Conservation (phyloP, 768 basidiomycete genomes). For the Pisolithus tinctorius region DNA sequence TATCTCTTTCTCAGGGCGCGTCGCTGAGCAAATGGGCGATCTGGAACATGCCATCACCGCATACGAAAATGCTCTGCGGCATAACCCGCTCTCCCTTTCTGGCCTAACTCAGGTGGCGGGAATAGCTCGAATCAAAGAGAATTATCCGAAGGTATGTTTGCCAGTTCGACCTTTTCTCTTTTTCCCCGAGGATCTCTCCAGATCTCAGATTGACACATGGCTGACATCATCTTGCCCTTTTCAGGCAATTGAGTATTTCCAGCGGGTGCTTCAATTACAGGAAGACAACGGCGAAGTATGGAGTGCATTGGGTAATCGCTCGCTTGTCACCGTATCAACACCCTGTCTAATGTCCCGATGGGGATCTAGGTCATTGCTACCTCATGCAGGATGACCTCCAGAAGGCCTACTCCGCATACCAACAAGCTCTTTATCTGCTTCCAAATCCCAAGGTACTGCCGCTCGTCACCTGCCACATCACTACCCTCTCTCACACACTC, state of each 20-base stretch:
- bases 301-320: conserved; percentile 78
- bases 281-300: conserved; percentile 99
- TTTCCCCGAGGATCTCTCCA: conserved; percentile 26
- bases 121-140: conserved; percentile 95
- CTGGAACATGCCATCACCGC: conserved; percentile 87
- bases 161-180: conserved; percentile 21
- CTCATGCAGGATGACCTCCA: conserved; percentile 99
- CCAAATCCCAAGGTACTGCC: conserved; percentile 81
- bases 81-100: conserved; percentile 86
- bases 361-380: conserved; percentile 81
- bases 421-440: conserved; percentile 93
- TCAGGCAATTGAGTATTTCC: conserved; percentile 95
- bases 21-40: conserved; percentile 94
- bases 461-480: conserved; percentile 6
- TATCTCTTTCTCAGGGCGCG: conserved; percentile 57
- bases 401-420: conserved; percentile 97
- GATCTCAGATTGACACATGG: conserved; percentile 27
- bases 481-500: conserved; percentile 6
- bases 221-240: conserved; percentile 27
- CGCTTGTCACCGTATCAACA: conserved; percentile 10
- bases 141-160: conserved; percentile 85
- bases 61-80: conserved; percentile 92
- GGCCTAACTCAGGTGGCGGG: conserved; percentile 93
- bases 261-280: conserved; percentile 81
- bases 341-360: conserved; percentile 5